phyloP scores from a whole-genome alignment of 2,329 filamentous ascomycete species.

The Fusarium longipes region DNA sequence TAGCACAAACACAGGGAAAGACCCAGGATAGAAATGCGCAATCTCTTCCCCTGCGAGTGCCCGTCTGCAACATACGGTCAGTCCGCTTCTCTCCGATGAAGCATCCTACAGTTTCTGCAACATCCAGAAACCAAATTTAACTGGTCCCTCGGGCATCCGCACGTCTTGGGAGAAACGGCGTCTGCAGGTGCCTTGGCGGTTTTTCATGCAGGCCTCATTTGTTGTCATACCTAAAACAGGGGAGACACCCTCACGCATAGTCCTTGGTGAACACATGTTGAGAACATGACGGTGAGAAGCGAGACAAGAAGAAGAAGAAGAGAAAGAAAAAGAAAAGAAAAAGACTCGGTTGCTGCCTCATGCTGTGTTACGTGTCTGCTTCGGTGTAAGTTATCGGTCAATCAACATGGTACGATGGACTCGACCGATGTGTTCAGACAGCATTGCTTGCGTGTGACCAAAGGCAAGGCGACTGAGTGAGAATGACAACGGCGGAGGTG shows the following conservation, averaged over 20 bases:
- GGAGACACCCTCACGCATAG: conserved; percentile 19
- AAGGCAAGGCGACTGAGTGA: not conserved
- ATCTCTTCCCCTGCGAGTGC: conserved; percentile 21
- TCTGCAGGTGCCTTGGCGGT: conserved; percentile 9
- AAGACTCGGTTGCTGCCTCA: conserved; percentile 9
- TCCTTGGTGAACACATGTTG: not conserved
- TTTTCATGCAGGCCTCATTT: not conserved
- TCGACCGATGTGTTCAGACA: conserved; percentile 5
- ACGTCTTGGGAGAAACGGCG: not conserved
- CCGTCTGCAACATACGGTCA: conserved; percentile 13
- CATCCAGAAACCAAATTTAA: not conserved
- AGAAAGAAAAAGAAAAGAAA: not conserved
- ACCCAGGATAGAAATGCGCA: conserved; percentile 21
- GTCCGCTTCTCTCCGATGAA: conserved; percentile 13
- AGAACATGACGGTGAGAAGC: conserved; percentile 1
- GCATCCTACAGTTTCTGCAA: conserved; percentile 14
- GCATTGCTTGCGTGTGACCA: not conserved
- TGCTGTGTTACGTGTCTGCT: conserved; percentile 10
- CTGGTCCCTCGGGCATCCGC: not conserved
- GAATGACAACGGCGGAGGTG: not conserved
- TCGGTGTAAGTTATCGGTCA: conserved; percentile 13
- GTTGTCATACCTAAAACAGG: not conserved
- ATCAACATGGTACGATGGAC: conserved; percentile 16
- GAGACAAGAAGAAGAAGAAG: not conserved
- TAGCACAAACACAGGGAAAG: conserved; percentile 1